Evolutionary conservation across 805 yeast genomes (phyloP), one percentile per base, ranked within the genome.

Genomic region (Priceomyces carsonii): DNA sequence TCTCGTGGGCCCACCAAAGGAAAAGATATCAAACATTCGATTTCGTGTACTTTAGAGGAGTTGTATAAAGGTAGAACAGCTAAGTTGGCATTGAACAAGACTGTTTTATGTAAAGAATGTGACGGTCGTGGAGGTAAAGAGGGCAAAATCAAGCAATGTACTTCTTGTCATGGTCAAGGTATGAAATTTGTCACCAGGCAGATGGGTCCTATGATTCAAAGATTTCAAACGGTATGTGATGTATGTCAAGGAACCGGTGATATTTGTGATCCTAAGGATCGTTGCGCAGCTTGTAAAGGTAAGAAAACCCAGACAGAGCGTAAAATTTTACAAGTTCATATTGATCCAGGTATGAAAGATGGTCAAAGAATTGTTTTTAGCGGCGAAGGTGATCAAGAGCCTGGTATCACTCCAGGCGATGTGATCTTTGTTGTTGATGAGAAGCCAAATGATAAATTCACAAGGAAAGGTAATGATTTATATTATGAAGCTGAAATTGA

Each of bases 141-240:
- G 50, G 95, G 93, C 45, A 73, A 86, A 39, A 95, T 90, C 47
- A 85, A 84, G 72, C 80, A 80, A 53, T 93, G 99, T 80, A 47
- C 80, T 34, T 61, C 79, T 25, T 93, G 99, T 81, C 77, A 79
- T 57, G 99, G 99, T 66, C 75, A 77, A 53, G 99, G 99, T 77
- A 68, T 83, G 63, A 86, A 79, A 66, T 83, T 91, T 48, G 84
- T 89, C 48, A 87, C 96, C 35, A 85, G 95, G 73, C 98, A 93
- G 69, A 90, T 93, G 96, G 99, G 99, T 52, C 96, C 96, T 48
- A 88, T 93, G 90, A 85, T 93, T 56, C 99, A 93, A 73, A 85
- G 96, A 75, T 86, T 86, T 80, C 98, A 93, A 72, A 80, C 95
- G 29, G 81, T 80, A 36, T 93, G 99, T 84, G 91, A 85, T 50